Base-by-base conservation (phyloP, 2,329 filamentous ascomycete genomes). In the Colletotrichum zoysiae region DNA sequence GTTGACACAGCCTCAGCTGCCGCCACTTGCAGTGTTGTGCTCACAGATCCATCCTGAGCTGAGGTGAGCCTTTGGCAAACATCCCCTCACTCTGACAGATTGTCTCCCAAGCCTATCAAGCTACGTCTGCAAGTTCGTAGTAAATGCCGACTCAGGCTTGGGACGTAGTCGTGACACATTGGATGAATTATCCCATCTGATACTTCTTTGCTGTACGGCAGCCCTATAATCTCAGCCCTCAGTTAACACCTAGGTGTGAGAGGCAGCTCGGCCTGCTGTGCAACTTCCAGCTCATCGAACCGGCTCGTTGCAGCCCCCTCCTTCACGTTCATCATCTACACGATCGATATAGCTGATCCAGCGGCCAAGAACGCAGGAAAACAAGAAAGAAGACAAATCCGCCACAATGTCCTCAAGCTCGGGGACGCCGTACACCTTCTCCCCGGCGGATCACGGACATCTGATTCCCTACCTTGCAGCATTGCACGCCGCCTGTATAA, bases 401-500 rank as follows among this genome's bases (percentile, higher is more conserved):
- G 26, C 16, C 30, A 51, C n/a, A 46, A 74, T 74, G 73, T 53
- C 73, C 35, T 64, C 66, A 33, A 66, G 38, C 58, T 70, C 72
- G 18, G 72, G 72, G 40, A 70, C 65, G 23, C 61, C 70, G 40
- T 74, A 83, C 61, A 74, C 85, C 74, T 88, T 87, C 78, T 79
- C 82, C 35, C 79, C 83, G 3, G 77, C 76, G 9, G 78, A 81
- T 46, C 87, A 91, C 75, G 76, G 80, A 38, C 84, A 87, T 76
- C 83, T 91, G 30, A 82, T 89, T 33, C 84, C 86, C 20, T 87
- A 88, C 76, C 83, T 91, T 23, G 88, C 88, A 46, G 84, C 85
- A 58, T 83, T 91, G 33, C 89, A 91, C 74, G 86, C 84, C 70
- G 84, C 85, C 18, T 90, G 89, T 79, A 89, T 92, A 77, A 86